phyloP scores from a whole-genome alignment of 2,329 filamentous ascomycete species.

The Scedosporium minutisporum region DNA sequence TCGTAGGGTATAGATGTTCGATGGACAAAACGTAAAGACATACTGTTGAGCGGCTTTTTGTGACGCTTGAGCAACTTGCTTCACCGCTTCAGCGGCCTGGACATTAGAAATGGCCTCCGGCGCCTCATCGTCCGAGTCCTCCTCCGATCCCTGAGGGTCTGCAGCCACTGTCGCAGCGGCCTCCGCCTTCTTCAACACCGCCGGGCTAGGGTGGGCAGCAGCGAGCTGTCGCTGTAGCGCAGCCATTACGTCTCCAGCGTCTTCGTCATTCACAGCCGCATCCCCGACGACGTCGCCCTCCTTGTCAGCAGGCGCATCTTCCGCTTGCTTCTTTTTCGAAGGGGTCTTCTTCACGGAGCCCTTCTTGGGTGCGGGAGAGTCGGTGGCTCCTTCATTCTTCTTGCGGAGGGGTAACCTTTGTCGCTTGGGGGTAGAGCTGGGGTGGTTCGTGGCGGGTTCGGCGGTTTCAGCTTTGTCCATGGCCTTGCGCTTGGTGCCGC shows the following conservation, averaged over 20 bases:
- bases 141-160: conserved; percentile 22
- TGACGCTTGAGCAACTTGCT: conserved; percentile 35
- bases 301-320: background rate
- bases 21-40: conserved; percentile 13
- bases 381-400: background rate
- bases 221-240: conserved; percentile 3
- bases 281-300: background rate
- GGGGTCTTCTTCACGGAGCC: background rate
- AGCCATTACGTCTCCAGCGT: background rate
- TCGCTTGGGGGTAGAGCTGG: conserved; percentile 1
- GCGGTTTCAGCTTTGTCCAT: background rate
- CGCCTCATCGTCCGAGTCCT: conserved; percentile 38
- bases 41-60: conserved; percentile 43
- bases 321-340: background rate
- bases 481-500: conserved; percentile 10
- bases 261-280: conserved; percentile 14
- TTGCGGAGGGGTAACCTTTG: conserved; percentile 6
- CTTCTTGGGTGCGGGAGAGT: background rate
- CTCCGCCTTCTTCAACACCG: conserved; percentile 7
- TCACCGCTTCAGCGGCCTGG: conserved; percentile 34
- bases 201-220: conserved; percentile 8
- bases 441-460: background rate
- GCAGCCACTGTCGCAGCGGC: conserved; percentile 7
- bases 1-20: background rate
- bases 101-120: conserved; percentile 49